Evolutionary conservation across 1,284 basidiomycete species (phyloP).

Genomic region (Marasmius sp.): DNA sequence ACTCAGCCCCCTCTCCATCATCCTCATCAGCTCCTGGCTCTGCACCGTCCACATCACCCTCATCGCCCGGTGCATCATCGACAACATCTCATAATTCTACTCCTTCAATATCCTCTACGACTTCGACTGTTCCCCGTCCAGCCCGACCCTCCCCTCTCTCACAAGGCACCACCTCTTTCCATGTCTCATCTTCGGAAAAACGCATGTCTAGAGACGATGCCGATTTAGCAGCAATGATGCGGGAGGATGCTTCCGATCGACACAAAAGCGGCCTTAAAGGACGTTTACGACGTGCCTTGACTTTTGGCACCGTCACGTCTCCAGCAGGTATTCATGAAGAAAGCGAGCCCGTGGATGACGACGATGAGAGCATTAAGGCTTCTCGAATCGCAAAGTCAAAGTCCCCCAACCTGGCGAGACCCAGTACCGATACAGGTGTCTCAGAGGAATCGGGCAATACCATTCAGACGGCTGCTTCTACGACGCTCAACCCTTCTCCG

Average conservation of each 20-base stretch:
- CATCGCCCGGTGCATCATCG: conserved; percentile 33
- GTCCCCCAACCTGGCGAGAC: conserved; percentile 22
- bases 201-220: conserved; percentile 79
- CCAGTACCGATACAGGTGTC: conserved; percentile 19
- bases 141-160: conserved; percentile 76
- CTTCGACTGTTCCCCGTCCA: conserved; percentile 47
- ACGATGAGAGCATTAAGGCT: conserved; percentile 44
- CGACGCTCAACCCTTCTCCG: conserved; percentile 19
- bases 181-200: conserved; percentile 60
- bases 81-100: conserved; percentile 39
- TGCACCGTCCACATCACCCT: conserved; percentile 36
- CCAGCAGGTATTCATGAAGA: conserved; percentile 58
- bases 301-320: conserved; percentile 50
- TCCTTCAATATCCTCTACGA: conserved; percentile 31
- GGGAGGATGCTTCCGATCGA: conserved; percentile 35
- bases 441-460: conserved; percentile 31
- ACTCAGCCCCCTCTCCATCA: conserved; percentile 46
- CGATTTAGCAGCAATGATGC: conserved; percentile 58
- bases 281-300: conserved; percentile 72
- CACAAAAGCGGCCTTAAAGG: conserved; percentile 68
- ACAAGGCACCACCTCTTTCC: conserved; percentile 49
- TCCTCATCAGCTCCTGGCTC: conserved; percentile 16
- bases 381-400: conserved; percentile 28
- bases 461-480: conserved; percentile 21
- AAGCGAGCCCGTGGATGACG: conserved; percentile 38